phyloP scores from a whole-genome alignment of 176 grass and related monocot genomes.

The Chrysopogon serrulatus region DNA sequence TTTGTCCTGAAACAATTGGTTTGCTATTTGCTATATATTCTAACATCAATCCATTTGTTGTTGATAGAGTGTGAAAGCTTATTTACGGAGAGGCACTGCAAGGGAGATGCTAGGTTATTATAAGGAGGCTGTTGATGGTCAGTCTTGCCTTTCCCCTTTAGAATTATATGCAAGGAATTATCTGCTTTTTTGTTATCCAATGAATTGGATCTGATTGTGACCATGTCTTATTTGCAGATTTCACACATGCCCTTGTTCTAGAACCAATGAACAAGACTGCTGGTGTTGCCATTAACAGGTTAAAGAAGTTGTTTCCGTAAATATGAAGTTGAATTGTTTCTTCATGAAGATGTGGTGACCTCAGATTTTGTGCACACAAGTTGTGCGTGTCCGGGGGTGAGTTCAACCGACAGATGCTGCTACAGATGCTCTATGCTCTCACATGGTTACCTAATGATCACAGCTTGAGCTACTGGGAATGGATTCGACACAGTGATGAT shows the following conservation, averaged over 20 bases:
- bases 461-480: neutral
- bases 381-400: slow-evolving; percentile 11
- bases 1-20: neutral
- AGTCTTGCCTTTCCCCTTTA: slow-evolving; percentile 12
- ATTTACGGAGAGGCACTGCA: slow-evolving; percentile 88
- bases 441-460: slow-evolving; percentile 5
- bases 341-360: neutral
- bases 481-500: neutral
- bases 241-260: slow-evolving; percentile 85
- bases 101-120: slow-evolving; percentile 95
- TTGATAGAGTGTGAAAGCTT: slow-evolving; percentile 90
- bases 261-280: slow-evolving; percentile 97
- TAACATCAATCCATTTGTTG: neutral
- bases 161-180: neutral
- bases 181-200: neutral
- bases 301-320: slow-evolving; percentile 92
- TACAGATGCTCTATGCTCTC: neutral
- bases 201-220: neutral
- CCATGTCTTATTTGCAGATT: slow-evolving; percentile 64
- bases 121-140: slow-evolving; percentile 90
- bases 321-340: slow-evolving; percentile 1
- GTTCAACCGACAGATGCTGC: neutral
- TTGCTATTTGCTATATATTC: neutral
- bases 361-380: slow-evolving; percentile 10
- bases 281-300: slow-evolving; percentile 54